Percentiles rank a stretch among this genome's conserved stretches.
Evolutionary conservation across 148 eudicot genomes (phyloP).

Genomic region (Silene conica): DNA sequence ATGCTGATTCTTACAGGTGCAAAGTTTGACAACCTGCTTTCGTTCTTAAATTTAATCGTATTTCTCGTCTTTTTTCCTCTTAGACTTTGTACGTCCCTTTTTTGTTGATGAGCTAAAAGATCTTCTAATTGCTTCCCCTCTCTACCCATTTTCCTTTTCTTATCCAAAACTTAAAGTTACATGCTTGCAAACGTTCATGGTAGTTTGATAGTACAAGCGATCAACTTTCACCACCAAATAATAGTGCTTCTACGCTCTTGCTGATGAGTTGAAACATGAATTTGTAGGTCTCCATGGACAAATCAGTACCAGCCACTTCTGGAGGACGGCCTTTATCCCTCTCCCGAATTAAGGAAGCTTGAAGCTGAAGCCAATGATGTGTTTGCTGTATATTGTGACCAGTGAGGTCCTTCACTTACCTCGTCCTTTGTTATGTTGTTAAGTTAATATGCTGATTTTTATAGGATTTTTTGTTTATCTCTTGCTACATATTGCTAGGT

Average conservation of each 20-base stretch:
- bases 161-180: not conserved
- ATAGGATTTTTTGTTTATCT: conserved; percentile 1
- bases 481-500: conserved; percentile 44
- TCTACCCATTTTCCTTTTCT: not conserved
- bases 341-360: conserved; percentile 80
- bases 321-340: conserved; percentile 83
- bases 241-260: not conserved
- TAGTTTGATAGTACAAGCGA: not conserved
- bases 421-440: conserved; percentile 32
- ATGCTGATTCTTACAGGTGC: conserved; percentile 97
- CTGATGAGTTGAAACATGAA: not conserved
- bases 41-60: not conserved
- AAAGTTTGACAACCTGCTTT: not conserved
- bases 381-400: conserved; percentile 96
- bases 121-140: too few species aligned
- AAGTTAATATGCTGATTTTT: conserved; percentile 15
- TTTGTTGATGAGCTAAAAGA: not conserved
- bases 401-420: conserved; percentile 99
- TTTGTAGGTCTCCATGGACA: conserved; percentile 91
- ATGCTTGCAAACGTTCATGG: not conserved
- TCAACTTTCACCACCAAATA: not conserved
- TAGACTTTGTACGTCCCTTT: not conserved
- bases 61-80: not conserved
- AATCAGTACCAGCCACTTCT: conserved; percentile 87
- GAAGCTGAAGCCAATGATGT: conserved; percentile 98